These are phyloP conservation scores for Tetrapisispora pingtungensis DNA, from an alignment of 805 yeast species.

Conservation along the genomic window DNA sequence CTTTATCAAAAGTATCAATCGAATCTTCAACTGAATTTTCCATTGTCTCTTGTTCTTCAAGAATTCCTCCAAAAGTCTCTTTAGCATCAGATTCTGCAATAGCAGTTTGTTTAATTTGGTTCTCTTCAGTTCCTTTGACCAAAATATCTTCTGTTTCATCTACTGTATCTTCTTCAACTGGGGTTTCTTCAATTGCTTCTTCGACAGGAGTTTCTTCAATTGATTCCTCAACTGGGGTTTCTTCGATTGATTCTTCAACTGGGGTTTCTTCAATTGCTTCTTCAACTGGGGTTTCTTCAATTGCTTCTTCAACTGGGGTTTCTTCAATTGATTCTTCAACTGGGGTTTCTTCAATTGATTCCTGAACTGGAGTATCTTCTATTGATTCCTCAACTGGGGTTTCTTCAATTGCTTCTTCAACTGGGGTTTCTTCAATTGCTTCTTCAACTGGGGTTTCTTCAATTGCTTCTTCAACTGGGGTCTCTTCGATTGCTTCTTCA, in stretches of 20 bases:
- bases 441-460: background rate
- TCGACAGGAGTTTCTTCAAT: background rate
- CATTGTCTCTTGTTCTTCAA: too few relatives aligned
- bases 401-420: background rate
- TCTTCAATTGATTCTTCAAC: constrained; percentile 1
- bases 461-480: background rate
- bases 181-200: background rate
- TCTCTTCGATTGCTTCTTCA: background rate
- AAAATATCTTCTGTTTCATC: too few relatives aligned
- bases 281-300: background rate
- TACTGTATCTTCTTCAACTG: background rate
- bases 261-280: background rate
- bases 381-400: background rate
- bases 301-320: background rate
- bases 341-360: too few relatives aligned
- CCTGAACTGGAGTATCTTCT: too few relatives aligned
- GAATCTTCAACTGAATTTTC: background rate
- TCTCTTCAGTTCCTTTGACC: too few relatives aligned
- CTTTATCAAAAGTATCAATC: background rate
- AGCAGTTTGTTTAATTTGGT: too few relatives aligned
- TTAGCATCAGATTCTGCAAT: too few relatives aligned
- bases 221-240: too few relatives aligned
- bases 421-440: background rate
- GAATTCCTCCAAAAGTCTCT: too few relatives aligned
- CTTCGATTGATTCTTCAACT: constrained; percentile 1